A percentile compares a stretch with the other conserved stretches of the same genome.
Conservation (phyloP, 2,329 filamentous ascomycete genomes). For the Hymenoscyphus fructigenus region DNA sequence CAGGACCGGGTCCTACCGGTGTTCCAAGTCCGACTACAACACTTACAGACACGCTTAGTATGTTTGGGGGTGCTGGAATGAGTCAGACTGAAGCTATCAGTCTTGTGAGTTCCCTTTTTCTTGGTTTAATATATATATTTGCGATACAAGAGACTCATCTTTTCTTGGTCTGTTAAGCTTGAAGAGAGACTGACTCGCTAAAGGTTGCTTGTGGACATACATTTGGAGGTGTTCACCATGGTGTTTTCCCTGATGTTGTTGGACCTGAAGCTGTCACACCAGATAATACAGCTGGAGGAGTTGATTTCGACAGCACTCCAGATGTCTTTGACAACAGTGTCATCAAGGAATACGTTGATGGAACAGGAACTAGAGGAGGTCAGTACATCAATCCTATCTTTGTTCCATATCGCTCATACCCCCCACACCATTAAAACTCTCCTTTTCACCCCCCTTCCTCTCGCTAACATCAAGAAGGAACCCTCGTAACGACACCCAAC, state of each 20-base stretch:
- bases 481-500: conserved; percentile 50
- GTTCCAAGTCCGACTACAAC: conserved; percentile 58
- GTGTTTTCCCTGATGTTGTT: conserved; percentile 53
- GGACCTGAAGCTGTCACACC: conserved; percentile 40
- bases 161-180: too few species aligned
- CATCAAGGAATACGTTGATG: conserved; percentile 50
- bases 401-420: too few species aligned
- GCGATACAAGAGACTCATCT: too few species aligned
- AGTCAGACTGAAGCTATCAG: conserved; percentile 53
- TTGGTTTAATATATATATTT: too few species aligned
- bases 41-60: conserved; percentile 48
- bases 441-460: too few species aligned
- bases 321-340: conserved; percentile 54
- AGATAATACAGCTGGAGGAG: conserved; percentile 40
- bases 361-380: conserved; percentile 44
- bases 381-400: too few species aligned
- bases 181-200: too few species aligned
- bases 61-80: conserved; percentile 58
- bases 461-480: conserved; percentile 25
- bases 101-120: too few species aligned
- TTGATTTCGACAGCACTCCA: conserved; percentile 48
- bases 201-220: conserved; percentile 56
- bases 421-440: too few species aligned
- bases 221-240: conserved; percentile 55
- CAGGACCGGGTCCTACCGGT: conserved; percentile 44